Evolutionary conservation across 129 eudicot genomes (phyloP).

Genomic region (Helianthus annuus): HanXRQr2.0-SUNRISE NC_035439.2:114968141-114968640

Average conservation of each 20-base stretch:
- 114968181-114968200: too few relatives aligned
- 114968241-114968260: background rate
- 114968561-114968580: conserved; percentile 14
- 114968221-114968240: background rate
- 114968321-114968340: too few relatives aligned
- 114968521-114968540: conserved; percentile 17
- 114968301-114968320: too few relatives aligned
- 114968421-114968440: conserved; percentile 83
- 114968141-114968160: too few relatives aligned
- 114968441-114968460: conserved; percentile 48
- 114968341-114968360: background rate
- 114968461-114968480: background rate
- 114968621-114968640: too few relatives aligned
- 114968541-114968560: conserved; percentile 42
- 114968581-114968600: conserved; percentile 1
- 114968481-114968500: conserved; percentile 3
- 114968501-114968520: background rate
- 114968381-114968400: conserved; percentile 56
- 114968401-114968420: conserved; percentile 93
- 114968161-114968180: too few relatives aligned
- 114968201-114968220: background rate
- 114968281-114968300: background rate
- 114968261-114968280: background rate
- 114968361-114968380: background rate
- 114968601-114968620: background rate